Evolutionary conservation across 768 basidiomycete genomes (phyloP).

Genomic region (Kwoniella sp.): DNA sequence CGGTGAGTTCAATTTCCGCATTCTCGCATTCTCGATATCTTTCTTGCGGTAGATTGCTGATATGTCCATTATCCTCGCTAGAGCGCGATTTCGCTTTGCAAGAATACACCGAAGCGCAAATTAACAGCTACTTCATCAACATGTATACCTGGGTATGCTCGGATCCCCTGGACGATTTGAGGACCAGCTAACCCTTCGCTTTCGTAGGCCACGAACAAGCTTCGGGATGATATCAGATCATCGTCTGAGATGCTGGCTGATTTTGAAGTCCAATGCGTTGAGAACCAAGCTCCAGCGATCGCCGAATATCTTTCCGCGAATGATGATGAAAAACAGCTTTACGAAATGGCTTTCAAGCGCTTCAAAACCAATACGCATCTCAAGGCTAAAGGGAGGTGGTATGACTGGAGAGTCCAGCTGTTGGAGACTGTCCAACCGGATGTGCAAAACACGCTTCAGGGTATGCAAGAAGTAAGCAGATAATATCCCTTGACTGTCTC

Average conservation of each 20-base stretch:
- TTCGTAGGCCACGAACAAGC: constrained; percentile 47
- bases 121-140: constrained; percentile 43
- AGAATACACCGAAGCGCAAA: constrained; percentile 50
- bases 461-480: constrained; percentile 47
- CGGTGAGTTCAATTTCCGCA: constrained; percentile 19
- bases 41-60: too few species aligned
- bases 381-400: constrained; percentile 52
- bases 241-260: constrained; percentile 26
- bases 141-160: constrained; percentile 54
- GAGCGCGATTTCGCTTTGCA: constrained; percentile 47
- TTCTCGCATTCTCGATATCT: too few species aligned
- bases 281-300: constrained; percentile 48
- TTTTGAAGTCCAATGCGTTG: constrained; percentile 20
- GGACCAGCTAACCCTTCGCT: neutral
- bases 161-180: neutral
- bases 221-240: constrained; percentile 46
- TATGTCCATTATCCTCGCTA: too few species aligned
- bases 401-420: constrained; percentile 53
- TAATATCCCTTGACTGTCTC: neutral
- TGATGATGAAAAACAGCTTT: constrained; percentile 55
- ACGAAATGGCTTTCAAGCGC: constrained; percentile 50
- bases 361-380: constrained; percentile 55
- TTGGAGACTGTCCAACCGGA: constrained; percentile 44
- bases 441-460: constrained; percentile 35
- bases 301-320: constrained; percentile 53